Percentiles rank a stretch among this genome's conserved stretches.
These are phyloP conservation scores for Quillaja saponaria DNA, from an alignment of 306 rosid genomes.

Conservation along the genomic window DNA sequence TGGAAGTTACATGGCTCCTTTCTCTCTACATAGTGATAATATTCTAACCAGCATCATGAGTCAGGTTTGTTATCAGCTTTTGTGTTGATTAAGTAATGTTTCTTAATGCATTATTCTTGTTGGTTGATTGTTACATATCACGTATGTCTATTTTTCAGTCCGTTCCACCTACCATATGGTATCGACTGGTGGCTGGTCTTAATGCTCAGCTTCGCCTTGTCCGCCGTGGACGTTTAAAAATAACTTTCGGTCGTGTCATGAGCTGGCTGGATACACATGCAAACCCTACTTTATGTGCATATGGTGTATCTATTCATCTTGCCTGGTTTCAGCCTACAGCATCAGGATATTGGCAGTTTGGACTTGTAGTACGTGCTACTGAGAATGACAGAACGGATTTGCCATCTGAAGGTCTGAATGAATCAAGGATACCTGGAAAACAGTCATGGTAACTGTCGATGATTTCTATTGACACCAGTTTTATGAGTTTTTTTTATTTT, in stretches of 20 bases:
- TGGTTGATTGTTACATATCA: constrained; percentile 28
- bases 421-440: constrained; percentile 42
- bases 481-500: background rate
- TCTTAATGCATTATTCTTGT: constrained; percentile 8
- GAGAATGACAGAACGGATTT: constrained; percentile 44
- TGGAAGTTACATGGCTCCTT: constrained; percentile 97
- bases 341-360: constrained; percentile 84
- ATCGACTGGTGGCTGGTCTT: constrained; percentile 92
- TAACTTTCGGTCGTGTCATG: constrained; percentile 62
- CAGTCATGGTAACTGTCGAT: constrained; percentile 55
- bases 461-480: constrained; percentile 25
- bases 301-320: constrained; percentile 69
- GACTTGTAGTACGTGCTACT: constrained; percentile 57
- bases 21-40: constrained; percentile 79
- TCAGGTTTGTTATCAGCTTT: constrained; percentile 61
- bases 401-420: constrained; percentile 46
- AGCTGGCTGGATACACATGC: constrained; percentile 80
- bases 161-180: constrained; percentile 91
- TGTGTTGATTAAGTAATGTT: constrained; percentile 21
- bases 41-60: constrained; percentile 85
- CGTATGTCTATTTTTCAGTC: constrained; percentile 51
- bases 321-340: constrained; percentile 95
- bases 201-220: constrained; percentile 87
- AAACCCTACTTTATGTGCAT: constrained; percentile 53
- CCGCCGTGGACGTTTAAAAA: constrained; percentile 66